Evolutionary conservation across 768 basidiomycete species (phyloP).

Genomic region (Lentinus tigrinus): DNA sequence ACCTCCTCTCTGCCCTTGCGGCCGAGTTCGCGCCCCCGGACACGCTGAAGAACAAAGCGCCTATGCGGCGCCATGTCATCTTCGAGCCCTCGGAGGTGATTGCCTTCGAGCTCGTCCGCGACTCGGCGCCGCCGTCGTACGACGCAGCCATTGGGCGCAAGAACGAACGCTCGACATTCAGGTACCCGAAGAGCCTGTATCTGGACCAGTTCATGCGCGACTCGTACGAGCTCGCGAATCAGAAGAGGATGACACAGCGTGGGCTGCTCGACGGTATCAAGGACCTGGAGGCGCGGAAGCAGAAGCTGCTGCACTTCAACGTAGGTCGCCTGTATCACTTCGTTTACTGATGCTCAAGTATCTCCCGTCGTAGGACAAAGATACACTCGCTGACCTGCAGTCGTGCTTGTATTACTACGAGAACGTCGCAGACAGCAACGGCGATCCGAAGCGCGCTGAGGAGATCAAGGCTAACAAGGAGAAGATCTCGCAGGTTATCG

Average conservation of each 20-base stretch:
- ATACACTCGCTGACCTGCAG: slow-evolving; percentile 60
- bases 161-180: slow-evolving; percentile 39
- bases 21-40: slow-evolving; percentile 35
- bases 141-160: slow-evolving; percentile 18
- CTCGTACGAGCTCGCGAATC: slow-evolving; percentile 46
- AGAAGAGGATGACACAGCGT: slow-evolving; percentile 34
- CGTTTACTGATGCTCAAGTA: background rate
- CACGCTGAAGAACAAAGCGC: slow-evolving; percentile 24
- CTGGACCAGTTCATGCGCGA: slow-evolving; percentile 70
- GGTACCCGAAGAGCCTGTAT: slow-evolving; percentile 64
- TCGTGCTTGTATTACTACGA: slow-evolving; percentile 72
- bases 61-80: slow-evolving; percentile 54
- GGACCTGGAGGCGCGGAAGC: slow-evolving; percentile 43
- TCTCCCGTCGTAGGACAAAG: slow-evolving; percentile 47
- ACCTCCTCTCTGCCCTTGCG: slow-evolving; percentile 59
- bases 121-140: slow-evolving; percentile 20
- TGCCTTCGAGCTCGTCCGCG: slow-evolving; percentile 49
- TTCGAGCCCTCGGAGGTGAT: slow-evolving; percentile 62
- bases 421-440: slow-evolving; percentile 52
- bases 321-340: slow-evolving; percentile 37
- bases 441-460: slow-evolving; percentile 45
- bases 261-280: slow-evolving; percentile 49
- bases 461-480: slow-evolving; percentile 42
- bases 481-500: slow-evolving; percentile 54
- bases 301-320: slow-evolving; percentile 50